Base-by-base conservation (phyloP, 2,329 filamentous ascomycete species). In the Byssochlamys sp. region DNA sequence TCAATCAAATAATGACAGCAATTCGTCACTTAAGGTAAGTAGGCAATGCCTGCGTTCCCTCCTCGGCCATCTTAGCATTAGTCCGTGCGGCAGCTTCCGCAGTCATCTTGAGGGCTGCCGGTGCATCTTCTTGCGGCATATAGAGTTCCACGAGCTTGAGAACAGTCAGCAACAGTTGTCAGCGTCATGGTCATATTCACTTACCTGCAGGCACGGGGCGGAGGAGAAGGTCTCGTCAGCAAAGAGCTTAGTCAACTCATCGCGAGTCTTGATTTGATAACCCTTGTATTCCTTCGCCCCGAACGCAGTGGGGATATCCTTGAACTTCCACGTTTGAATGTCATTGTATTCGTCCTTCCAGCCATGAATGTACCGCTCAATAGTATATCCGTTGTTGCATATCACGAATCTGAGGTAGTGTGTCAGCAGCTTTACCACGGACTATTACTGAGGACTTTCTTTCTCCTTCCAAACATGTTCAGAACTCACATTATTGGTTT, bases 341-440 rank as follows among this genome's bases (percentile, higher is more conserved):
- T 94, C 88, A 68, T 95, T 95, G 76, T 94, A 94, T 24, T 69
- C 71, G 35, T 83, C 87, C 6, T 90, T 78, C 83, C 85, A 86
- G 50, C 89, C 89, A 73, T 95, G 89, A 65, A 94, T 92, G 70
- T 83, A 87, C 27, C 90, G 84, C 75, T 95, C 90, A 69, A 94
- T 90, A 6, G 90, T 92, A 73, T 87, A 95, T 4, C 90, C 90
- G 35, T 90, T 83, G 70, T 92, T 92, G 78, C 87, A 89, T 62
- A 94, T 86, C 60, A 91, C 80, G 69, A 94, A 91, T 63, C 61
- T 63, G 48, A 27, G 25, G 25, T 57, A 61, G 29, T 10, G 29
- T 26, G 50, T 57, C 52, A 58, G 45, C 39, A 45, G 4, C 25
- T 4, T 5, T 7, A 50, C 7, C 27, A 19, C 54, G 14, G 5